Percentiles rank a stretch among this genome's conserved stretches.
Conservation (phyloP, 192 early-diverging fungal species). For the Entomortierella beljakovae region DNA sequence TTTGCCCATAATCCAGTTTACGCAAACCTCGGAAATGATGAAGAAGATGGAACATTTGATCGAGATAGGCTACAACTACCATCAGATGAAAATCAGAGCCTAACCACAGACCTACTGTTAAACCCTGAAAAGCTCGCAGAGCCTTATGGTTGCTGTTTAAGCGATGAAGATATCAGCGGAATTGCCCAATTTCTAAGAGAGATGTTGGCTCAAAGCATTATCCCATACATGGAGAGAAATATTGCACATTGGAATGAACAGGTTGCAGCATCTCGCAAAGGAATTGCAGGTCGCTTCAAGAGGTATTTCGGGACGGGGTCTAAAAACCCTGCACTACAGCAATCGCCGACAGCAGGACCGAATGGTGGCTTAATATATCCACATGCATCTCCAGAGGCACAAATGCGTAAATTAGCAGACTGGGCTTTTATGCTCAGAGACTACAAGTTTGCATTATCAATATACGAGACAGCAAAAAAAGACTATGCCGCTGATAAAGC, state of each 20-base stretch:
- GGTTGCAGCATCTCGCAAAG: constrained; percentile 87
- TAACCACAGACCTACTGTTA: constrained; percentile 29
- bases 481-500: constrained; percentile 87
- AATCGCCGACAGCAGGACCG: constrained; percentile 48
- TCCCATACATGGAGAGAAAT: constrained; percentile 91
- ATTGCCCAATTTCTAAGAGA: constrained; percentile 64
- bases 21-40: constrained; percentile 39
- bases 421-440: constrained; percentile 98
- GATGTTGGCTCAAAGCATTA: constrained; percentile 78
- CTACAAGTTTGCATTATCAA: constrained; percentile 86
- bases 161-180: constrained; percentile 62
- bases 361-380: constrained; percentile 63
- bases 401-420: constrained; percentile 93
- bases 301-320: constrained; percentile 82
- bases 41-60: constrained; percentile 42
- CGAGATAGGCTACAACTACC: constrained; percentile 31
- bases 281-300: constrained; percentile 88
- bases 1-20: constrained; percentile 46
- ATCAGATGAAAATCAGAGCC: constrained; percentile 15
- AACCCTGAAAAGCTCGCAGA: constrained; percentile 40
- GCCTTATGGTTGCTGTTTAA: constrained; percentile 66
- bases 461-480: constrained; percentile 90
- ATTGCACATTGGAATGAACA: constrained; percentile 93
- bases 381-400: constrained; percentile 87
- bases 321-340: constrained; percentile 54